Conservation (phyloP, 257 asterid species). For the Paulownia fortunei region DNA sequence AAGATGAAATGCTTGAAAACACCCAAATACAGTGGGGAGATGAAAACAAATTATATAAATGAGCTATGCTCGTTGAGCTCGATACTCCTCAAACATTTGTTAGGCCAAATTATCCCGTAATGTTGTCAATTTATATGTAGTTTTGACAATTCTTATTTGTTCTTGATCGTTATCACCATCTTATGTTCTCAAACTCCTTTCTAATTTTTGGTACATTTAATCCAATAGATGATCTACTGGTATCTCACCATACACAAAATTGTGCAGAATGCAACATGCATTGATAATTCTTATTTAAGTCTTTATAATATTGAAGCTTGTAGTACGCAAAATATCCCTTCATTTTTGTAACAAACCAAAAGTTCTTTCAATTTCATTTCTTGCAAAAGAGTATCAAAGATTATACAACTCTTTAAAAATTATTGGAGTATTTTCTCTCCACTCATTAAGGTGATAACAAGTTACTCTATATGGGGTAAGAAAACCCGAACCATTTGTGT, state of each 20-base stretch:
- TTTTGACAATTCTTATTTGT: too few relatives aligned
- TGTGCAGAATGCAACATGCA: neutral
- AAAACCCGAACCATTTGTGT: neutral
- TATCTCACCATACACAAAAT: neutral
- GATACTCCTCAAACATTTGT: neutral
- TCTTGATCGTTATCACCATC: neutral
- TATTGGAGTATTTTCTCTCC: conserved; percentile 4
- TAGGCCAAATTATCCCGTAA: neutral
- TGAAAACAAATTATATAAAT: too few relatives aligned
- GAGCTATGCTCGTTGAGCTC: neutral
- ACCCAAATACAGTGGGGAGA: too few relatives aligned
- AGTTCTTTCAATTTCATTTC: conserved; percentile 11
- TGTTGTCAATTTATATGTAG: neutral
- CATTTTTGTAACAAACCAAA: conserved; percentile 25
- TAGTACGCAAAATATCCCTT: conserved; percentile 1
- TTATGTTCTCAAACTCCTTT: neutral
- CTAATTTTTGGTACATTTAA: neutral
- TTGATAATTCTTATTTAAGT: conserved; percentile 12
- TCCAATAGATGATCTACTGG: neutral
- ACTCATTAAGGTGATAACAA: neutral
- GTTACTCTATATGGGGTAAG: neutral
- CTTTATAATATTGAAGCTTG: neutral
- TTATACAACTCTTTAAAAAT: neutral
- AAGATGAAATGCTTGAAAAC: too few relatives aligned
- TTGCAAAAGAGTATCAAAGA: conserved; percentile 7